Conservation (phyloP, 1,284 basidiomycete genomes). For the Leccinum fuscescens region DNA sequence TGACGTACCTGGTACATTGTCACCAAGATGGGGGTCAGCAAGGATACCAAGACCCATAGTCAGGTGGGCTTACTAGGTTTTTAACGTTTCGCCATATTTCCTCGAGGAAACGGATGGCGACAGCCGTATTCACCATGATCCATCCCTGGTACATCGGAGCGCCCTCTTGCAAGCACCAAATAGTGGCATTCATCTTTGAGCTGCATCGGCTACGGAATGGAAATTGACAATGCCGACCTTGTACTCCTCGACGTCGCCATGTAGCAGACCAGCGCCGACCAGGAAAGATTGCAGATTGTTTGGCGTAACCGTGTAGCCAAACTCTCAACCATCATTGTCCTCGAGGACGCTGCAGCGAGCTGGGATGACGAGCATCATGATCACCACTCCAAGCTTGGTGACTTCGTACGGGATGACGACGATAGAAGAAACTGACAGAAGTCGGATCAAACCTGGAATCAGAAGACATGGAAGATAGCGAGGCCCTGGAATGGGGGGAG, state of each 20-base stretch:
- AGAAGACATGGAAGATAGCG: constrained; percentile 17
- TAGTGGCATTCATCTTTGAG: constrained; percentile 14
- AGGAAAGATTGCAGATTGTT: constrained; percentile 15
- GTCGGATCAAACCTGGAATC: constrained; percentile 12
- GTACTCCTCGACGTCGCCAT: constrained; percentile 7
- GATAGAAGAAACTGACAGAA: constrained; percentile 3
- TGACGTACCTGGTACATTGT: too few species aligned
- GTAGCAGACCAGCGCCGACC: constrained; percentile 8
- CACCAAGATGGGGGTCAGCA: too few species aligned
- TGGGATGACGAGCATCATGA: constrained; percentile 14
- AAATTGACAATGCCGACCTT: constrained; percentile 18
- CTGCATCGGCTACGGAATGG: not conserved
- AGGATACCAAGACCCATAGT: too few species aligned
- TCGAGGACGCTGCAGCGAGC: constrained; percentile 16
- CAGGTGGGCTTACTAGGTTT: too few species aligned
- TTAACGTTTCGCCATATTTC: too few species aligned
- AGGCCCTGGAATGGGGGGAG: constrained; percentile 18
- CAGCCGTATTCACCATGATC: constrained; percentile 16
- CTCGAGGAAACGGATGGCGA: too few species aligned
- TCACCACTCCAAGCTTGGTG: constrained; percentile 17
- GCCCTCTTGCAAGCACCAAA: constrained; percentile 11
- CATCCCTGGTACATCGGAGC: constrained; percentile 13
- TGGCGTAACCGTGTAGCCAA: constrained; percentile 14
- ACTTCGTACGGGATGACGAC: constrained; percentile 16
- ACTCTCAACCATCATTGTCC: constrained; percentile 10